Base-by-base conservation (phyloP, 2,329 filamentous ascomycete species). In the Aspergillus texensis region DNA sequence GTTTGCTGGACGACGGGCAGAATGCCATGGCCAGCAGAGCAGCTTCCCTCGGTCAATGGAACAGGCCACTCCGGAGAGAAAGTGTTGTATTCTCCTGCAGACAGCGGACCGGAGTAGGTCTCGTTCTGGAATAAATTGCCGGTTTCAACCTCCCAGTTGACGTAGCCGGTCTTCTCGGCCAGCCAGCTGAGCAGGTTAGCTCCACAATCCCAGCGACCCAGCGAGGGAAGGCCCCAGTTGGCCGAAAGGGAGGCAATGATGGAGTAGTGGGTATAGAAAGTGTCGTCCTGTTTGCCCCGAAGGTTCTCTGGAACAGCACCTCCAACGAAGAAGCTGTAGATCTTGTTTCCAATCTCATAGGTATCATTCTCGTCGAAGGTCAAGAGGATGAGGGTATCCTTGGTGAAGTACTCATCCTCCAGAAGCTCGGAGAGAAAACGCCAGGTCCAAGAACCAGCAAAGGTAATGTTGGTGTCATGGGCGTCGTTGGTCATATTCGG, bases 311-410 rank as follows among this genome's bases (percentile, higher is more conserved):
- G 90, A 2, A 96, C 78, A 19, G 88, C 89, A 64, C 91, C 91
- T n/a, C 92, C 92, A 1, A 96, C 80, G 0, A 95, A 84, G 67
- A 95, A 84, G 65, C 82, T 87, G 64, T 91, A 85, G 63, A 95
- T 84, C 41, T 83, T 83, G 84, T 94, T 95, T 68, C 85, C 85
- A 32, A 82, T 80, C 16, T 82, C 79, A 77, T 93, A 93, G 11
- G 86, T 88, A 70, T 90, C 85, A 77, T 89, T 92, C 80, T 95
- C 92, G 68, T 96, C 92, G 72, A 92, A 95, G n/a, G 88, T 94
- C 65, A 95, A 77, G 6, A 94, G 81, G n/a, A 95, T 85, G 1
- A 94, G 84, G 0, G 91, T 94, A 72, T 91, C 87, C 46, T 91
- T 80, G 86, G 90, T 91, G 78, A 95, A 94, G 68, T 89, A 85